These are phyloP conservation scores for Paecilomyces sp. DNA, from an alignment of 2,329 filamentous ascomycete species.

Conservation along the genomic window DNA sequence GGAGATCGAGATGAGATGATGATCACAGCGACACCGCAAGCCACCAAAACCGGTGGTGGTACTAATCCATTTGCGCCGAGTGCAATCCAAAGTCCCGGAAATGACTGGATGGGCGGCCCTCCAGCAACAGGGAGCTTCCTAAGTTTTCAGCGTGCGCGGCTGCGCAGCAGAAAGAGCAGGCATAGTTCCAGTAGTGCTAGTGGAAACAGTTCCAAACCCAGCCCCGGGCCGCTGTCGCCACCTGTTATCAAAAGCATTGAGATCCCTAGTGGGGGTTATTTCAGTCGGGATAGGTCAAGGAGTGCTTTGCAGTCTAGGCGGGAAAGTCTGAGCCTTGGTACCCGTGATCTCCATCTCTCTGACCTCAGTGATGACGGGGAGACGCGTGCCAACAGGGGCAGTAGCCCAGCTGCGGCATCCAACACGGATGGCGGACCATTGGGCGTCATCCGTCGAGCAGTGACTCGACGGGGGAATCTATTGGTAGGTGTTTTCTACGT, in stretches of 20 bases:
- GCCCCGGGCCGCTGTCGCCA: constrained; percentile 68
- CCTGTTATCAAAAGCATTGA: constrained; percentile 55
- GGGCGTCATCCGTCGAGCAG: constrained; percentile 72
- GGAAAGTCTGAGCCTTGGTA: constrained; percentile 85
- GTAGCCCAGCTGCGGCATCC: constrained; percentile 25
- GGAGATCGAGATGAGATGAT: constrained; percentile 71
- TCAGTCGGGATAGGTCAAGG: constrained; percentile 44
- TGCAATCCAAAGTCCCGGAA: constrained; percentile 45
- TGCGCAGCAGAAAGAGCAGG: constrained; percentile 52
- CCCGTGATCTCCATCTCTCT: constrained; percentile 77
- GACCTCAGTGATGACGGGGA: constrained; percentile 75
- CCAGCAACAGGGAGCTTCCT: constrained; percentile 69
- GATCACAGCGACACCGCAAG: constrained; percentile 69
- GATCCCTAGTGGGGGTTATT: constrained; percentile 46
- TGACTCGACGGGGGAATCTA: constrained; percentile 82
- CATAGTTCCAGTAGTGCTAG: constrained; percentile 65
- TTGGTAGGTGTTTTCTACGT: constrained; percentile 51
- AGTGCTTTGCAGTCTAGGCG: constrained; percentile 54
- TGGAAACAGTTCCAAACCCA: constrained; percentile 62
- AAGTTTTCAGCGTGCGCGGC: constrained; percentile 63
- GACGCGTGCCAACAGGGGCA: constrained; percentile 25
- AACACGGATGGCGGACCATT: constrained; percentile 52
- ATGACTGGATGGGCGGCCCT: constrained; percentile 57
- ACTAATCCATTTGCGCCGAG: constrained; percentile 41
- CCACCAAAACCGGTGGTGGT: constrained; percentile 49